Conservation (phyloP, 2,329 filamentous ascomycete species). For the Alternaria sp. region DNA sequence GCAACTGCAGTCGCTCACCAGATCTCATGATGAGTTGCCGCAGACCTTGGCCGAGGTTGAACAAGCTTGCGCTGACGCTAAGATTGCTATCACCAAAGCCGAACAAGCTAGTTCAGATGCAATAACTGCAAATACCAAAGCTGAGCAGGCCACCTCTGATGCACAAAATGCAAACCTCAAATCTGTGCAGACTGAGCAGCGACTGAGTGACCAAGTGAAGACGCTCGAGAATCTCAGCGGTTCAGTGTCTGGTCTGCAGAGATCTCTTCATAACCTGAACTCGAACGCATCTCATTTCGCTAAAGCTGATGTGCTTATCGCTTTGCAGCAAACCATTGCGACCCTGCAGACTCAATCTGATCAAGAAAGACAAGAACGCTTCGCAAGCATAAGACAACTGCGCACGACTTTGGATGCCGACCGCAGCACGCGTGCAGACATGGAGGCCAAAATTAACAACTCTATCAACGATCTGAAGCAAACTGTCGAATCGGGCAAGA, state of each 20-base stretch:
- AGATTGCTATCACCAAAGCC: neutral
- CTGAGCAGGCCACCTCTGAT: neutral
- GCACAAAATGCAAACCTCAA: neutral
- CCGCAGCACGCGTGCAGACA: constrained; percentile 7
- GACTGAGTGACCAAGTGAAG: neutral
- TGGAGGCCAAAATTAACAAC: constrained; percentile 3
- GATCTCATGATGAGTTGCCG: neutral
- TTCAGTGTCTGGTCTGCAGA: constrained; percentile 5
- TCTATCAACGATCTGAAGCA: neutral
- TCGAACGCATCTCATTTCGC: constrained; percentile 8
- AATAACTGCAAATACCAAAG: neutral
- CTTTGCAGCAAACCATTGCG: neutral
- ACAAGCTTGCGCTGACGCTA: neutral
- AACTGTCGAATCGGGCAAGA: neutral
- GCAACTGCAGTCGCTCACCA: neutral
- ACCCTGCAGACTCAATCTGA: constrained; percentile 1
- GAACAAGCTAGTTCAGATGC: neutral
- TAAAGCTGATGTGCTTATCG: neutral
- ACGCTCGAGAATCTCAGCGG: neutral
- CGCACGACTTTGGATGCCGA: neutral
- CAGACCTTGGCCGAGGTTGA: constrained; percentile 1
- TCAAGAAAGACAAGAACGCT: too few relatives aligned
- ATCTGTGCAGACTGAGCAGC: neutral
- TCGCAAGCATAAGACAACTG: neutral
- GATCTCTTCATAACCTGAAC: constrained; percentile 6